Conservation (phyloP, 148 eudicot species). For the Vaccinium macrocarpon region DNA sequence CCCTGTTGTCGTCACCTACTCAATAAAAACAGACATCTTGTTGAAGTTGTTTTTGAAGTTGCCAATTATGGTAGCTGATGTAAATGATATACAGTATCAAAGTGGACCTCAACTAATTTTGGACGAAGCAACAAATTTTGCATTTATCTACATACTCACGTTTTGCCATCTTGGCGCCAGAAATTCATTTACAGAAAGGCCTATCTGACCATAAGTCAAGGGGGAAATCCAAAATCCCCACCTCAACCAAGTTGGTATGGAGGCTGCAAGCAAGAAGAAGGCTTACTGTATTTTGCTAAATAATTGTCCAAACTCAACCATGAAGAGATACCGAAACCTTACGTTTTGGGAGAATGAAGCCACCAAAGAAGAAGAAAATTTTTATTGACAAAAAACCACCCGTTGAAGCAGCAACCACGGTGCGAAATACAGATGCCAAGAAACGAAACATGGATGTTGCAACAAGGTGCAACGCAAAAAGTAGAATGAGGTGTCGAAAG, state of each 20-base stretch:
- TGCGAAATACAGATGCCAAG: constrained; percentile 56
- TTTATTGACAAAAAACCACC: constrained; percentile 47
- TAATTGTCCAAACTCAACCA: not conserved
- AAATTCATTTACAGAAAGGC: constrained; percentile 74
- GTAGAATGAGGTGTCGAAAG: constrained; percentile 60
- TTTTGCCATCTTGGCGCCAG: constrained; percentile 80
- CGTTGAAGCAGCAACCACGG: constrained; percentile 45
- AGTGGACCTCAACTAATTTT: too few species aligned
- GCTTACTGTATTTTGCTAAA: not conserved
- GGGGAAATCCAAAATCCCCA: constrained; percentile 87
- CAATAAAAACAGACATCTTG: not conserved
- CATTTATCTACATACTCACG: constrained; percentile 27
- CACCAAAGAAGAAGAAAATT: constrained; percentile 51
- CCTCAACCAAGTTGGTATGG: constrained; percentile 75
- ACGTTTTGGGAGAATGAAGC: constrained; percentile 73
- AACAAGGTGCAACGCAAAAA: constrained; percentile 57
- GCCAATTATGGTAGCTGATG: not conserved
- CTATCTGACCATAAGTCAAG: constrained; percentile 77
- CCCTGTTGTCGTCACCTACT: not conserved
- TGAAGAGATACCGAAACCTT: constrained; percentile 22
- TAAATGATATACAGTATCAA: not conserved
- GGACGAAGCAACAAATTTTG: not conserved
- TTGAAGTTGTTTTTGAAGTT: not conserved
- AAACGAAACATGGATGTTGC: constrained; percentile 71
- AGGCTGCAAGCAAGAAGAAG: constrained; percentile 45